These are phyloP conservation scores for Fusarium protoensiforme DNA, from an alignment of 2,329 filamentous ascomycete genomes.

Conservation along the genomic window DNA sequence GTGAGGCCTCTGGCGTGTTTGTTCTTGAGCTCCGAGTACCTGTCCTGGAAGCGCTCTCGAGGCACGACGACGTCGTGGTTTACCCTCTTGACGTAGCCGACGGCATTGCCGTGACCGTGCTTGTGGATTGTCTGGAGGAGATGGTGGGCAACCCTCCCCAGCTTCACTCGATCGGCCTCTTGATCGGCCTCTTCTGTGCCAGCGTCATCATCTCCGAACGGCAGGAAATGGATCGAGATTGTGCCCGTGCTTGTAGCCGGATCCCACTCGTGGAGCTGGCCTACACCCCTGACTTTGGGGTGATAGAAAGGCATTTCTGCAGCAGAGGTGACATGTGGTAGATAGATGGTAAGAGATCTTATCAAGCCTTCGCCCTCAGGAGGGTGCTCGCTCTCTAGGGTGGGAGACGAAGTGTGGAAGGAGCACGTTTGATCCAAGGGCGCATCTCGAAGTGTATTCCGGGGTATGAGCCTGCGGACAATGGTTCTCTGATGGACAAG, in stretches of 20 bases:
- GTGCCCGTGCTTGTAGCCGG: slow-evolving; percentile 54
- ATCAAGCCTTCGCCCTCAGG: slow-evolving; percentile 36
- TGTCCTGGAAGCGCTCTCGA: slow-evolving; percentile 82
- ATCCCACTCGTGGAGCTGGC: slow-evolving; percentile 78
- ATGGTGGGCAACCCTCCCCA: slow-evolving; percentile 75
- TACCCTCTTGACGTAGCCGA: slow-evolving; percentile 82
- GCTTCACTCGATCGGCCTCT: slow-evolving; percentile 53
- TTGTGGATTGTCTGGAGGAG: slow-evolving; percentile 77
- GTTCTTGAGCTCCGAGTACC: slow-evolving; percentile 82
- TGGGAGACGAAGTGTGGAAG: slow-evolving; percentile 62
- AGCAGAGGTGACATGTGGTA: slow-evolving; percentile 74
- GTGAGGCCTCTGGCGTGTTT: slow-evolving; percentile 80
- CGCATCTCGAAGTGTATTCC: slow-evolving; percentile 81
- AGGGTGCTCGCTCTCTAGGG: slow-evolving; percentile 1
- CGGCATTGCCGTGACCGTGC: slow-evolving; percentile 73
- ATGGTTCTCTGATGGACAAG: slow-evolving; percentile 68
- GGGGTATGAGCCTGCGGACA: slow-evolving; percentile 81
- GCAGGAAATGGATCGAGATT: slow-evolving; percentile 71
- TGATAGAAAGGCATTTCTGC: slow-evolving; percentile 88
- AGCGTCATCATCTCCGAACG: slow-evolving; percentile 50
- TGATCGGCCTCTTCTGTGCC: slow-evolving; percentile 25
- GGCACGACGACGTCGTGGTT: slow-evolving; percentile 85
- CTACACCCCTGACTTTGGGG: slow-evolving; percentile 78
- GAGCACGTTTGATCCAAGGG: slow-evolving; percentile 86
- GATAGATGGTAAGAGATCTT: slow-evolving; percentile 71